Conservation (phyloP, 2,329 filamentous ascomycete species). For the Aspergillus fijiensis region DNA sequence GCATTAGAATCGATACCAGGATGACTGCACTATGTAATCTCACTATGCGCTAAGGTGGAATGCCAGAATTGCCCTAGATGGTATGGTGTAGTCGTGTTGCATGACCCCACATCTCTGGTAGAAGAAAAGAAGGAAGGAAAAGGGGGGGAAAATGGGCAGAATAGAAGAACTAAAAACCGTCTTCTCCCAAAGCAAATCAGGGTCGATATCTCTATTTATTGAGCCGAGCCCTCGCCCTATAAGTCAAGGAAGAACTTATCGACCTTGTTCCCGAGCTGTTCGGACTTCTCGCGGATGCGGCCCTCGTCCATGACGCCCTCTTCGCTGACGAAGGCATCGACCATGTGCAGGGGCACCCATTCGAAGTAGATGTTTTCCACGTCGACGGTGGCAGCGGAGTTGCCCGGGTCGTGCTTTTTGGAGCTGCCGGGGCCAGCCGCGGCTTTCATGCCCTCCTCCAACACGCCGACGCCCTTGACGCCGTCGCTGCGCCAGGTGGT, state of each 20-base stretch:
- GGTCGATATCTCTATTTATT: too few relatives aligned
- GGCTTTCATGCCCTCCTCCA: conserved; percentile 17
- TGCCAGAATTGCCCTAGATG: too few relatives aligned
- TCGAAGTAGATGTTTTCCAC: conserved; percentile 59
- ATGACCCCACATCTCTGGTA: too few relatives aligned
- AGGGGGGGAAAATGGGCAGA: too few relatives aligned
- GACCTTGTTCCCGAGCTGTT: conserved; percentile 19
- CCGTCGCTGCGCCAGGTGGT: conserved; percentile 45
- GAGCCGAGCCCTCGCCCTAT: not conserved
- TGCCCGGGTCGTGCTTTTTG: conserved; percentile 1
- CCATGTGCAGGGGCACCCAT: conserved; percentile 54
- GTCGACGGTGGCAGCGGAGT: conserved; percentile 23
- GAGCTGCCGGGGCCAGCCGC: too few relatives aligned
- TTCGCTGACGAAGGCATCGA: conserved; percentile 59
- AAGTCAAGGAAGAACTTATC: conserved; percentile 23
- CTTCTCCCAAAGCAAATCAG: too few relatives aligned
- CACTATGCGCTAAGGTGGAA: too few relatives aligned
- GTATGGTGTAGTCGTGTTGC: too few relatives aligned
- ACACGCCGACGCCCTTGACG: conserved; percentile 24
- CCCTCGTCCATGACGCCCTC: conserved; percentile 42
- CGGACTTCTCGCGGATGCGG: conserved; percentile 26
- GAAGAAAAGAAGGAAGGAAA: too few relatives aligned
- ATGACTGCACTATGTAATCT: too few relatives aligned
- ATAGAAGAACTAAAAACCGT: too few relatives aligned
- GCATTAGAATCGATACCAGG: too few relatives aligned